phyloP scores from a whole-genome alignment of 305 asterid genomes.

The Rubia peregrina region DNA sequence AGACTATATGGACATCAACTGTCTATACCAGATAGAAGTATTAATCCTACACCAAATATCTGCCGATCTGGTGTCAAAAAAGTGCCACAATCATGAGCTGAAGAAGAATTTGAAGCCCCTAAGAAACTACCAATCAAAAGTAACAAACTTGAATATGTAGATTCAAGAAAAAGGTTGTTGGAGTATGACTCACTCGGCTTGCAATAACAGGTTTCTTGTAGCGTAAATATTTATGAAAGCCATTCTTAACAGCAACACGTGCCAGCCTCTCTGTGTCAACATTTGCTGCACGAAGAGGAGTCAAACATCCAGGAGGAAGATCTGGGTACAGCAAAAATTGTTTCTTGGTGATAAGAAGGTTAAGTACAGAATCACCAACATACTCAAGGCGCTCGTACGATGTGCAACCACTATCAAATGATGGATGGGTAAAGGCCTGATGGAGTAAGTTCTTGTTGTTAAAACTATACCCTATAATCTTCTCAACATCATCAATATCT shows the following conservation, averaged over 20 bases:
- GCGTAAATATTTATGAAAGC: constrained; percentile 55
- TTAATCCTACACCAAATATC: not conserved
- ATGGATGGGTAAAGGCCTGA: constrained; percentile 68
- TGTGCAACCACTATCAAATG: constrained; percentile 35
- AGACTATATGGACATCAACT: not conserved
- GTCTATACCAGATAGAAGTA: not conserved
- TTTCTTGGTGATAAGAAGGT: constrained; percentile 52
- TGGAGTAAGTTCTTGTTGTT: constrained; percentile 39
- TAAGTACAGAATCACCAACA: constrained; percentile 70
- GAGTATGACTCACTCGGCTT: constrained; percentile 37
- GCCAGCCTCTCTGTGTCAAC: constrained; percentile 93
- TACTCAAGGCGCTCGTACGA: constrained; percentile 80
- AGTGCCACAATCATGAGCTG: not conserved
- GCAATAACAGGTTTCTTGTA: constrained; percentile 39
- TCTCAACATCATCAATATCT: constrained; percentile 52
- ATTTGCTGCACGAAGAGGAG: constrained; percentile 88
- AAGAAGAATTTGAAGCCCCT: not conserved
- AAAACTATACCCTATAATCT: constrained; percentile 55
- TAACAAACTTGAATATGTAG: not conserved
- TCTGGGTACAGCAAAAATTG: constrained; percentile 57
- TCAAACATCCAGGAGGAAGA: constrained; percentile 63
- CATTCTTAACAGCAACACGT: constrained; percentile 63
- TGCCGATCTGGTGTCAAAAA: not conserved
- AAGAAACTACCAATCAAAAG: not conserved
- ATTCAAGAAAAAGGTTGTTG: not conserved